These are phyloP conservation scores for Exserohilum rostratum DNA, from an alignment of 2,329 filamentous ascomycete species.

Conservation along the genomic window DNA sequence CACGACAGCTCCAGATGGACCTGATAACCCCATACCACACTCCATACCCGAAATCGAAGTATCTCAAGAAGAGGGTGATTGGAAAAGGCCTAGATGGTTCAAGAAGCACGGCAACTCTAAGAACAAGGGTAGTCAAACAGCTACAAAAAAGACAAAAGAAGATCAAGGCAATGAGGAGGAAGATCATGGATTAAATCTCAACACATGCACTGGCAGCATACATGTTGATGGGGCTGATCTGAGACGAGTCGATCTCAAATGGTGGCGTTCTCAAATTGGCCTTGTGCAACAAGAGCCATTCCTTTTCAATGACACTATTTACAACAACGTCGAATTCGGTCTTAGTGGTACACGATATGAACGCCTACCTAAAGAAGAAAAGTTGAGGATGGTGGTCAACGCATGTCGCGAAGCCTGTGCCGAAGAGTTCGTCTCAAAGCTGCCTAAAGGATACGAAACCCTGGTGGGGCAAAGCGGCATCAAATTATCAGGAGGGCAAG, in stretches of 20 bases:
- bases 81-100: slow-evolving; percentile 19
- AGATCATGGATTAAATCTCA: slow-evolving; percentile 29
- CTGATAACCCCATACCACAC: not conserved
- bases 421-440: slow-evolving; percentile 45
- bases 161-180: slow-evolving; percentile 20
- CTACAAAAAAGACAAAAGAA: not conserved
- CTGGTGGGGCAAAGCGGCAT: slow-evolving; percentile 77
- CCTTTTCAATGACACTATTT: slow-evolving; percentile 50
- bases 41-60: slow-evolving; percentile 1
- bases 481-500: slow-evolving; percentile 81
- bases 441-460: slow-evolving; percentile 70
- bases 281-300: slow-evolving; percentile 51
- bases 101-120: not conserved
- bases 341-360: slow-evolving; percentile 55
- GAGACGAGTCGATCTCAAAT: slow-evolving; percentile 45
- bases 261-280: slow-evolving; percentile 56
- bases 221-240: slow-evolving; percentile 38
- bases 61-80: slow-evolving; percentile 10
- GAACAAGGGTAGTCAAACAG: not conserved
- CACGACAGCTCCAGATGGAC: slow-evolving; percentile 19
- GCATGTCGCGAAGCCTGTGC: slow-evolving; percentile 49
- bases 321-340: slow-evolving; percentile 49
- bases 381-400: slow-evolving; percentile 59
- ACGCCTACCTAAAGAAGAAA: slow-evolving; percentile 60
- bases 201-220: slow-evolving; percentile 43